A percentile compares a stretch with the other conserved stretches of the same genome.
Conservation (phyloP, 805 yeast genomes). For the Ogataea thermomethanolica region DNA sequence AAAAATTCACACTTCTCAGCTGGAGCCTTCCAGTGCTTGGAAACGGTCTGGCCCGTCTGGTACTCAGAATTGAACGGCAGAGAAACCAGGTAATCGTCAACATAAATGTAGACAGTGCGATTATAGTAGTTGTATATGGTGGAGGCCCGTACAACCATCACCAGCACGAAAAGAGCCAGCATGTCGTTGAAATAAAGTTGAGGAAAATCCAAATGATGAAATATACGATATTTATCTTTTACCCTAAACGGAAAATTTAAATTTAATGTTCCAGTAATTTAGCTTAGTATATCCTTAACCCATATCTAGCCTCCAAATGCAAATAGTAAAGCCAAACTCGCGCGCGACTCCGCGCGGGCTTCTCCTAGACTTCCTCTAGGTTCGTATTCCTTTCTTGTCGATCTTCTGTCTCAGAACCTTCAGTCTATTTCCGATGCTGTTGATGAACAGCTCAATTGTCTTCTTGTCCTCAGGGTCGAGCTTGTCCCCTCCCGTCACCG, state of each 20-base stretch:
- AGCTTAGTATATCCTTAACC: constrained; percentile 8
- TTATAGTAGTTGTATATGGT: constrained; percentile 32
- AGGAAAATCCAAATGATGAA: background rate
- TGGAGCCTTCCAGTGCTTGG: constrained; percentile 22
- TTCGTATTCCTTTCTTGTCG: constrained; percentile 24
- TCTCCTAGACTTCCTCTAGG: background rate
- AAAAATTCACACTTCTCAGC: constrained; percentile 21
- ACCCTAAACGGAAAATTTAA: constrained; percentile 1
- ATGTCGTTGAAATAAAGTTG: constrained; percentile 2
- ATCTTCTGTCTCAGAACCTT: constrained; percentile 65
- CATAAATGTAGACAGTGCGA: constrained; percentile 28
- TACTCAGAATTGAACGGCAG: constrained; percentile 27
- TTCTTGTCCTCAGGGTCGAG: constrained; percentile 70
- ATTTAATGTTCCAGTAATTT: constrained; percentile 4
- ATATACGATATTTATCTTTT: constrained; percentile 3
- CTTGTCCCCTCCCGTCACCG: constrained; percentile 31
- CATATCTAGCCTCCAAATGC: constrained; percentile 12
- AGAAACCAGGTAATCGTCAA: constrained; percentile 22
- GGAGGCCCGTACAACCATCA: constrained; percentile 11
- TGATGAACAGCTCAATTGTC: constrained; percentile 77
- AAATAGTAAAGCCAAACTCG: constrained; percentile 6
- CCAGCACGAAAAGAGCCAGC: constrained; percentile 3
- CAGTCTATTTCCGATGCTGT: constrained; percentile 77
- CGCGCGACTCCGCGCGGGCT: too few species aligned
- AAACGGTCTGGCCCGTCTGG: constrained; percentile 18